Percentiles rank a stretch among this genome's conserved stretches.
These are phyloP conservation scores for Sonneratia alba DNA, from an alignment of 345 rosid species.

Conservation along the genomic window DNA sequence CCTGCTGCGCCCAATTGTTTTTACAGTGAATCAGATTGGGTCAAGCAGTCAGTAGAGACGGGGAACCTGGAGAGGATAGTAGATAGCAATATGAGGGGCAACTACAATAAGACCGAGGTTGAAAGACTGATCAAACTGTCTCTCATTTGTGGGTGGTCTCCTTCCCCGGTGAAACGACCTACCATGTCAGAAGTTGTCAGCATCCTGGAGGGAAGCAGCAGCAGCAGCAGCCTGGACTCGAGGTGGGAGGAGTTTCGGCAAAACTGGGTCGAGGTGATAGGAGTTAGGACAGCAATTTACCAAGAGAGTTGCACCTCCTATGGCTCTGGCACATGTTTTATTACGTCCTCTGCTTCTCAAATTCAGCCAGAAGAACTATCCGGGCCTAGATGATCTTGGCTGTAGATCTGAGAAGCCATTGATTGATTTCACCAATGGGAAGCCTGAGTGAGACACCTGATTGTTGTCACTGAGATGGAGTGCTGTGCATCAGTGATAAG, in stretches of 20 bases:
- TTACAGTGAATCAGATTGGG: neutral
- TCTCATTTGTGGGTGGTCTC: neutral
- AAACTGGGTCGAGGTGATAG: neutral
- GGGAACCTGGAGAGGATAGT: neutral
- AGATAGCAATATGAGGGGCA: neutral
- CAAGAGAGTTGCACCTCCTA: too few species aligned
- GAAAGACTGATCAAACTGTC: conserved; percentile 7
- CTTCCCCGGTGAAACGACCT: neutral
- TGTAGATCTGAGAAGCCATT: too few species aligned
- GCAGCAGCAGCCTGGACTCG: neutral
- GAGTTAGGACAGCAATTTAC: too few species aligned
- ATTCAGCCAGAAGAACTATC: too few species aligned
- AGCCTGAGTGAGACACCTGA: too few species aligned
- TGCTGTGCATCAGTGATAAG: too few species aligned
- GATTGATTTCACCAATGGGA: too few species aligned
- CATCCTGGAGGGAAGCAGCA: conserved; percentile 1
- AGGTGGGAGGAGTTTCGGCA: conserved; percentile 4
- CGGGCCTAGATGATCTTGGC: too few species aligned
- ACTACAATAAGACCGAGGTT: conserved; percentile 1
- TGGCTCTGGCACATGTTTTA: too few species aligned
- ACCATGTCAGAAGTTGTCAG: conserved; percentile 2
- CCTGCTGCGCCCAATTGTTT: rapidly evolving
- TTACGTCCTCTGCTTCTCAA: too few species aligned
- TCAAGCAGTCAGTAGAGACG: neutral
- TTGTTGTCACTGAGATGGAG: too few species aligned